phyloP scores from a whole-genome alignment of 352 stramenopile genomes.

The Albugo candida region DNA sequence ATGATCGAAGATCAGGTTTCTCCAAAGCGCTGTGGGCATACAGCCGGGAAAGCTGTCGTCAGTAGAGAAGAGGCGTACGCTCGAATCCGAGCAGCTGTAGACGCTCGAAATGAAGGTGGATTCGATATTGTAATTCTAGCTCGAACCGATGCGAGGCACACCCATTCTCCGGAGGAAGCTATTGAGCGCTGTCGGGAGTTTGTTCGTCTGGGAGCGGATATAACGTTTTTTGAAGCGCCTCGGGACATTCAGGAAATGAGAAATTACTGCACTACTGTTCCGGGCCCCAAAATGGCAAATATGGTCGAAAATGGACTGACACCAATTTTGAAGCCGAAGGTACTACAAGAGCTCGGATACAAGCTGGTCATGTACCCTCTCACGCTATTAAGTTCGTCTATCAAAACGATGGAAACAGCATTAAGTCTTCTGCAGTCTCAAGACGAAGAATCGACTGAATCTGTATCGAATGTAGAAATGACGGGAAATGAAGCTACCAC shows the following conservation, averaged over 20 bases:
- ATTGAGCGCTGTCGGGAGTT: slow-evolving; percentile 86
- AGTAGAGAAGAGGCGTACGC: slow-evolving; percentile 67
- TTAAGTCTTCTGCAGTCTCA: slow-evolving; percentile 69
- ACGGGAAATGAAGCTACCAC: slow-evolving; percentile 9
- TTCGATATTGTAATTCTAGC: slow-evolving; percentile 88
- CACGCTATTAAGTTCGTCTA: slow-evolving; percentile 83
- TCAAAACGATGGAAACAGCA: slow-evolving; percentile 83
- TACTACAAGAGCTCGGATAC: slow-evolving; percentile 86
- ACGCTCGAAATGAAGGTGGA: slow-evolving; percentile 67
- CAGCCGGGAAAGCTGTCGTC: slow-evolving; percentile 79
- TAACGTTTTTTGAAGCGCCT: slow-evolving; percentile 90
- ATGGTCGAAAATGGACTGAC: slow-evolving; percentile 85
- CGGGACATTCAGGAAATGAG: slow-evolving; percentile 82
- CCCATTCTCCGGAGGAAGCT: slow-evolving; percentile 80
- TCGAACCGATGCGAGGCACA: slow-evolving; percentile 81
- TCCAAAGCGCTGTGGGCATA: slow-evolving; percentile 87
- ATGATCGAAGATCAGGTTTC: slow-evolving; percentile 90
- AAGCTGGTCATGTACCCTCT: slow-evolving; percentile 87
- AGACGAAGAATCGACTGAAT: slow-evolving; percentile 5
- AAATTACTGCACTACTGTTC: slow-evolving; percentile 77
- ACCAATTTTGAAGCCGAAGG: slow-evolving; percentile 68
- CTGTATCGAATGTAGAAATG: no score
- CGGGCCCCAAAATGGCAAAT: slow-evolving; percentile 78
- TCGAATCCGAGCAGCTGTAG: slow-evolving; percentile 74
- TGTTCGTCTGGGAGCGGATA: slow-evolving; percentile 79